Evolutionary conservation across 2,329 filamentous ascomycete genomes (phyloP), one percentile per base, ranked within the genome.

Genomic region (Cercospora janseana): DNA sequence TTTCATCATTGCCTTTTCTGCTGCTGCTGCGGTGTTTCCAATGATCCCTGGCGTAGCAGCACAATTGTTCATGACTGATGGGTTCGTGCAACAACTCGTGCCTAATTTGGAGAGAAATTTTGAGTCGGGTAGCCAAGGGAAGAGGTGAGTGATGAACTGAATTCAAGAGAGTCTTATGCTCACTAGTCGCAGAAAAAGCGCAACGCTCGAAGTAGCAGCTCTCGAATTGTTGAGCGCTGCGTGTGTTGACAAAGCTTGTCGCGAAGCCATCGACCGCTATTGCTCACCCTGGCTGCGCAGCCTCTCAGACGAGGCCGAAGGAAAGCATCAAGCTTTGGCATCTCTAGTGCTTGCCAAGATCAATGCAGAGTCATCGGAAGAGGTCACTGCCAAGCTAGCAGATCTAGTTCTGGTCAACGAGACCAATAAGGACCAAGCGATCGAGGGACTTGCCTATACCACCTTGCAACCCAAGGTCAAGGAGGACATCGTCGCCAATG

Each of bases 381-480:
- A 61, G 32, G 57, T 66, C 16, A 63, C 63, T 1, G 41, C 47
- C 7, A 65, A 64, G 53, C 59, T 67, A 7, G 60, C 60, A 20
- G 53, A 59, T 13, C 50, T 67, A 4, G 65, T 65, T 4, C 24
- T 67, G 26, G 54, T 72, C 75, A 46, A 54, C 9, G 55, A 61
- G 28, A 52, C 49, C n/a, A 63, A 63, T 29, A 77, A 75, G 55
- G 78, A 79, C 54, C 80, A 86, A 61, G 83, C 87, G 64, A 82
- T 97, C 47, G 93, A 98, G 71, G 93, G 92, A 4, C 75, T 98
- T 53, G 93, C 92, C 10, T 97, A 95, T 67, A 85, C 90, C 4
- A 95, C 92, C 7, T 78, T 97, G 28, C 88, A 89, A 62, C 82
- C 92, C 4, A 83, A 81, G 52, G 82, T 96, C 51, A 95, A 95